Conservation (phyloP, 768 basidiomycete species). For the Suillus decipiens region DNA sequence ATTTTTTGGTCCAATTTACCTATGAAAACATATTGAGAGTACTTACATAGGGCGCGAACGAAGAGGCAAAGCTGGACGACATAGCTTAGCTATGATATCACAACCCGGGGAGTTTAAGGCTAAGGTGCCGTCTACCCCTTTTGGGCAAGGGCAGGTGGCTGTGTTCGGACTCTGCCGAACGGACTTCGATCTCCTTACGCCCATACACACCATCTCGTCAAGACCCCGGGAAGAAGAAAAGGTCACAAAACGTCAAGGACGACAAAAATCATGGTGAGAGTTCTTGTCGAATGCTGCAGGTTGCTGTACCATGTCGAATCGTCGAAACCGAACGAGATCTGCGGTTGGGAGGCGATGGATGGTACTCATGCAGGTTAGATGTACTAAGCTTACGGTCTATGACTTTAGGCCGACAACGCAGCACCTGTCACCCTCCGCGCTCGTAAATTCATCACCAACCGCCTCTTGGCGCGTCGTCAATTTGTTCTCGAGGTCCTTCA, state of each 20-base stretch:
- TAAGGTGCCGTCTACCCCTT: not conserved
- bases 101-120: conserved; percentile 12
- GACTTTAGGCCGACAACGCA: conserved; percentile 67
- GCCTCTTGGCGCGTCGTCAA: conserved; percentile 93
- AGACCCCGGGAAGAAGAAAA: conserved; percentile 31
- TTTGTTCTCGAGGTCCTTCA: conserved; percentile 95
- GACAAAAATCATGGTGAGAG: conserved; percentile 40
- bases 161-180: conserved; percentile 47
- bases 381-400: conserved; percentile 21
- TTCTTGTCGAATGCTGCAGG: conserved; percentile 23
- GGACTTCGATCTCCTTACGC: conserved; percentile 28
- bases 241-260: conserved; percentile 20
- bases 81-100: conserved; percentile 23
- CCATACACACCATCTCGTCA: conserved; percentile 23
- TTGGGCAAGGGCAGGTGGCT: conserved; percentile 24
- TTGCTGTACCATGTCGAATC: not conserved
- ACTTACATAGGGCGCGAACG: conserved; percentile 66
- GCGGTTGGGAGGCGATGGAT: conserved; percentile 27
- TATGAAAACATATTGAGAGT: not conserved
- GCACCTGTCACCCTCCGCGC: conserved; percentile 95
- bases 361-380: conserved; percentile 23
- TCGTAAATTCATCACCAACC: conserved; percentile 99
- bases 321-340: conserved; percentile 14
- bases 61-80: conserved; percentile 45
- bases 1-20: conserved; percentile 7